Evolutionary conservation across 108 stramenopile species (phyloP), one percentile per base, ranked within the genome.

Genomic region (Skeletonema potamos): DNA sequence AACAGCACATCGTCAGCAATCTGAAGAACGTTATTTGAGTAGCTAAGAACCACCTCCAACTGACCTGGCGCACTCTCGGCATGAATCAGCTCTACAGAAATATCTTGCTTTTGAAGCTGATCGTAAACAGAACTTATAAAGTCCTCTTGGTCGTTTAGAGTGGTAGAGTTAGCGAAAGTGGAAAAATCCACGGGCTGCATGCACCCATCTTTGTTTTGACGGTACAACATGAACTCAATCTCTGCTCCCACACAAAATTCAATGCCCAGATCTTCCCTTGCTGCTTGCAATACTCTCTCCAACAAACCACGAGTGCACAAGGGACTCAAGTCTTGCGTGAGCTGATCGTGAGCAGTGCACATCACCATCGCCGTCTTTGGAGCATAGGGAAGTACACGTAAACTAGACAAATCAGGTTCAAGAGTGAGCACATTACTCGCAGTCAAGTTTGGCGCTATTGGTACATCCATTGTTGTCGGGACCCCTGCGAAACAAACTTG

Each of bases 51-150:
- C 6, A 94, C 74, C 64, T 94, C 93, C 18, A 94, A 46, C 77
- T 94, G 93, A 27, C 90, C 89, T 17, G 87, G 86, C 24, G 86
- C 93, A 22, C 79, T 82, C 64, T 94, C 93, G 33, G 88, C 77
- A 58, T 90, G 90, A 27, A 94, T 74, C 36, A 80, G 20, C 69
- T 92, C 90, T 15, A 94, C 51, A 10, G 79, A 60, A 62, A 94
- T 89, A 64, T 86, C 63, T 75, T 94, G 93, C 43, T 73, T 61
- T 56, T 76, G 34, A 11, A 92, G 76, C 58, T 90, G 85, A 48
- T 89, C 84, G 54, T 86, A 83, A 57, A 94, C 66, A 1, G 80
- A 73, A 30, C 46, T 64, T 7, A 94, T 81, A 46, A 87, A 94
- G 8, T 78, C 83, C 69, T 91, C 87, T 74, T 92, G 90, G 29